These are phyloP conservation scores for Luffa aegyptiaca DNA, from an alignment of 306 rosid genomes.

Conservation along the genomic window DNA sequence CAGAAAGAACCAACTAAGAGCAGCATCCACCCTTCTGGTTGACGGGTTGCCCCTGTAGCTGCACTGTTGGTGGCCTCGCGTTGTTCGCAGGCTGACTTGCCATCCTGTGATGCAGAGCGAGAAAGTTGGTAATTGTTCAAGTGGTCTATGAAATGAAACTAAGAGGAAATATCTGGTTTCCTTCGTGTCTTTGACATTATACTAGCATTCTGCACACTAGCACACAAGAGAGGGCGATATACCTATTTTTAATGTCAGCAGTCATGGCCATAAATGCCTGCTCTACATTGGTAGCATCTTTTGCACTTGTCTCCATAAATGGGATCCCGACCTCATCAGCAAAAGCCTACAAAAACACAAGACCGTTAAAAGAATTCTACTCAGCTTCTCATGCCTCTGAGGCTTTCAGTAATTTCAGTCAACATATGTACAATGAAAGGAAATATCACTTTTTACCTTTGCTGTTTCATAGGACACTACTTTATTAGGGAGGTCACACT, in stretches of 20 bases:
- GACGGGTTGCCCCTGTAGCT: constrained; percentile 44
- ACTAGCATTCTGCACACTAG: neutral
- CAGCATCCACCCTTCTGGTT: constrained; percentile 57
- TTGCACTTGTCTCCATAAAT: constrained; percentile 49
- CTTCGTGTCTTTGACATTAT: neutral
- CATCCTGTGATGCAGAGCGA: constrained; percentile 25
- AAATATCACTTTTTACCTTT: constrained; percentile 22
- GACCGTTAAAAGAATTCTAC: neutral
- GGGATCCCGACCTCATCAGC: constrained; percentile 53
- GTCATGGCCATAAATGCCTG: constrained; percentile 52
- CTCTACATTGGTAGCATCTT: constrained; percentile 40
- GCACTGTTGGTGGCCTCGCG: constrained; percentile 43
- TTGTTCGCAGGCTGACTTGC: constrained; percentile 47
- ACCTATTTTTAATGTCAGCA: constrained; percentile 42
- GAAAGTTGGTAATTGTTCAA: neutral
- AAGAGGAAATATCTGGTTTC: neutral
- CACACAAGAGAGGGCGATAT: neutral
- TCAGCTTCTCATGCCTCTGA: neutral
- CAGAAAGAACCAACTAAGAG: constrained; percentile 22
- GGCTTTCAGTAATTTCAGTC: neutral
- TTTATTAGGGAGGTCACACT: constrained; percentile 24
- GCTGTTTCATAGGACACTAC: constrained; percentile 43
- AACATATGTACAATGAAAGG: neutral
- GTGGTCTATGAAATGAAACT: neutral
- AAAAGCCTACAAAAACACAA: constrained; percentile 23